Percentiles rank a stretch among this genome's conserved stretches.
Evolutionary conservation across 495 filamentous ascomycete species (phyloP).

Genomic region (Neurospora sp.): DNA sequence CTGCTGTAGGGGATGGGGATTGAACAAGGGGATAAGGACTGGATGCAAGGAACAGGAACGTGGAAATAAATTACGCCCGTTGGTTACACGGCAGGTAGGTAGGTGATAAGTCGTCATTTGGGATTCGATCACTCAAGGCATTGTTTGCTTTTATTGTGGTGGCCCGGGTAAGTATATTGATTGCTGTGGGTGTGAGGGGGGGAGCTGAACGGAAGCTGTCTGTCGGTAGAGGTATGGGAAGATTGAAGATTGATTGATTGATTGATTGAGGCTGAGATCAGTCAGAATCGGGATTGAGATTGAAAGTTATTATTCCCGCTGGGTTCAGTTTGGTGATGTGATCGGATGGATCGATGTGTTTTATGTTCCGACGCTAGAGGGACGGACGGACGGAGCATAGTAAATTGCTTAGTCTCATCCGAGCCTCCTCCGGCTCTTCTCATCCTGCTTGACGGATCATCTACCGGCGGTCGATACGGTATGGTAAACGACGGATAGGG

Average conservation of each 20-base stretch:
- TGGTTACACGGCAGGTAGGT: too few relatives aligned
- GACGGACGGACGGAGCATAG: background rate
- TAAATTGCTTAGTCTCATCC: background rate
- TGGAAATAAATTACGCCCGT: background rate
- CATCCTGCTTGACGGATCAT: background rate
- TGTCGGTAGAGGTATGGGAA: background rate
- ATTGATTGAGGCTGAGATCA: too few relatives aligned
- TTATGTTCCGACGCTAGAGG: too few relatives aligned
- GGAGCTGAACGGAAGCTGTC: background rate
- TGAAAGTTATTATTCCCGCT: background rate
- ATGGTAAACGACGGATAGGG: too few relatives aligned
- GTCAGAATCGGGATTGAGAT: too few relatives aligned
- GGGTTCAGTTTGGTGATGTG: background rate
- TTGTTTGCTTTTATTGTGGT: background rate
- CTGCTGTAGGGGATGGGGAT: background rate
- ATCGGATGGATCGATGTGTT: too few relatives aligned
- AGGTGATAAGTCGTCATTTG: background rate
- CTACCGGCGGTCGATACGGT: too few relatives aligned
- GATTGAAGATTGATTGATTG: too few relatives aligned
- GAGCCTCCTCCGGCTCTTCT: background rate
- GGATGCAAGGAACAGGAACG: background rate
- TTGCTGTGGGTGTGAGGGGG: background rate
- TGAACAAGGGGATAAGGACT: background rate
- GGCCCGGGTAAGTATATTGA: background rate
- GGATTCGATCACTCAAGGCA: background rate